Percentiles rank a stretch among this genome's conserved stretches.
Conservation (phyloP, 2,329 filamentous ascomycete species). For the Plectosphaerella sp. region DNA sequence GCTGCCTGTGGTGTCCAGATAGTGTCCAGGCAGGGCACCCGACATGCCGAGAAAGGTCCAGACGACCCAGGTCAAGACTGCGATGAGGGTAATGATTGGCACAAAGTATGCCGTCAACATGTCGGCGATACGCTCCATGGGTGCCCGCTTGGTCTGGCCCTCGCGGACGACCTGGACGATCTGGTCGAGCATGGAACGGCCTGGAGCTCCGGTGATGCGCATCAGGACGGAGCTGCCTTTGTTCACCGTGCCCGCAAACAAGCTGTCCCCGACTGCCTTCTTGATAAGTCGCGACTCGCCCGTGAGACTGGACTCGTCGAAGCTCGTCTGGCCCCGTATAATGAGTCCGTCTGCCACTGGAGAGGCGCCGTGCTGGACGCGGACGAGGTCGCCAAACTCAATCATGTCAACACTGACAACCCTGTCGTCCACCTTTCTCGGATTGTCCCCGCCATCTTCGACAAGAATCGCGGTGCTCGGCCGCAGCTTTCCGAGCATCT, state of each 20-base stretch:
- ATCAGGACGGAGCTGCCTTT: conserved; percentile 60
- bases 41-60: conserved; percentile 65
- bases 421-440: conserved; percentile 30
- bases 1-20: conserved; percentile 54
- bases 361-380: conserved; percentile 73
- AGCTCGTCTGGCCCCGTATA: conserved; percentile 57
- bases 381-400: conserved; percentile 69
- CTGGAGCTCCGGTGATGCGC: conserved; percentile 58
- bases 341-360: conserved; percentile 79
- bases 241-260: conserved; percentile 73
- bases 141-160: conserved; percentile 70
- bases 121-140: conserved; percentile 72
- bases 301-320: conserved; percentile 89
- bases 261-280: conserved; percentile 58
- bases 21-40: conserved; percentile 51
- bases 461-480: conserved; percentile 73
- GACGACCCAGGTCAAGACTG: conserved; percentile 65
- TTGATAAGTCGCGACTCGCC: conserved; percentile 67
- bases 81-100: conserved; percentile 64
- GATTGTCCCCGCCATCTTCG: conserved; percentile 29
- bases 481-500: conserved; percentile 70
- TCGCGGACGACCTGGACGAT: conserved; percentile 75
- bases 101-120: conserved; percentile 73
- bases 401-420: conserved; percentile 61
- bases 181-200: conserved; percentile 73